Percentiles rank a stretch among this genome's conserved stretches.
These are phyloP conservation scores for Ogataea trehalophila DNA, from an alignment of 805 yeast genomes.

Conservation along the genomic window DNA sequence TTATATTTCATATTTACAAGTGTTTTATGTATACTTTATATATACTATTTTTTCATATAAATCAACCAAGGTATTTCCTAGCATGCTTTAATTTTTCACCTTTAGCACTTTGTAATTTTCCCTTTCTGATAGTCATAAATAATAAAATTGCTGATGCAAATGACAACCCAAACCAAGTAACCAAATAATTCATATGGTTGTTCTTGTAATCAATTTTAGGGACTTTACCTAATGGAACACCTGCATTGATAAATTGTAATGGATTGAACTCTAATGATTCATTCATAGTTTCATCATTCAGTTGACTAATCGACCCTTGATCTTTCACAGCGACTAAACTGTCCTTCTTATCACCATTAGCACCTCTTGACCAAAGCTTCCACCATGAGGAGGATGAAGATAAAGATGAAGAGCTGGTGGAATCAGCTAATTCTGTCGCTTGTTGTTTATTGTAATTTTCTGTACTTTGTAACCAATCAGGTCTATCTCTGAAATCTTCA, in stretches of 20 bases:
- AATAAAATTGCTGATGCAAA: constrained; percentile 68
- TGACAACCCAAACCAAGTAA: constrained; percentile 93
- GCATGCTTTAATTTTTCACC: constrained; percentile 49
- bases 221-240: constrained; percentile 83
- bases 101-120: constrained; percentile 33
- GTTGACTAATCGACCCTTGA: constrained; percentile 5
- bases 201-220: constrained; percentile 82
- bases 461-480: constrained; percentile 34
- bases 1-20: no score
- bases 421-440: background rate
- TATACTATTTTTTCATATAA: constrained; percentile 7
- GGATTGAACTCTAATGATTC: constrained; percentile 41
- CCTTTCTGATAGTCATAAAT: constrained; percentile 43
- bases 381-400: constrained; percentile 15
- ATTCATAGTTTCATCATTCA: constrained; percentile 11
- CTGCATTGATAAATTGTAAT: constrained; percentile 64
- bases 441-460: constrained; percentile 1
- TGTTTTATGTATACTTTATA: background rate
- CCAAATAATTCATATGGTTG: constrained; percentile 85
- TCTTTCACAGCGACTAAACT: background rate
- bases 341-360: background rate
- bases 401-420: background rate
- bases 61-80: constrained; percentile 34
- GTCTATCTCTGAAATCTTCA: constrained; percentile 60
- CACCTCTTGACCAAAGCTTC: constrained; percentile 25